These are phyloP conservation scores for Astrephomene gubernaculifera DNA, from an alignment of 139 green algal genomes.

Conservation along the genomic window DNA sequence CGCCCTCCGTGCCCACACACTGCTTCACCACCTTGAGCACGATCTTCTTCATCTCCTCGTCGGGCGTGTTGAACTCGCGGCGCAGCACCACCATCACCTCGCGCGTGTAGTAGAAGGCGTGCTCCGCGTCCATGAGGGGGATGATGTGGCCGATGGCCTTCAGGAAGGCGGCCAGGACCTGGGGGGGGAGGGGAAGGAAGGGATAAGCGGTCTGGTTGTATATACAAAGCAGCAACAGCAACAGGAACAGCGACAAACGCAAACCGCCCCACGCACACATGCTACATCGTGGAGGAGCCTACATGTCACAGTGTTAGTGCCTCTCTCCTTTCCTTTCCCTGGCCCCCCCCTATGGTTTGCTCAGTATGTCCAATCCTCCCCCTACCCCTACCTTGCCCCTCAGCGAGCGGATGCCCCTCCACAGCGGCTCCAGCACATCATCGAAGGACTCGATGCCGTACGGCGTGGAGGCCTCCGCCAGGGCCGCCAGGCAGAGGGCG, in stretches of 20 bases:
- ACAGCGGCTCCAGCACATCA: conserved; percentile 97
- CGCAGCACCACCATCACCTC: conserved; percentile 98
- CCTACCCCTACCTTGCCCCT: conserved; percentile 84
- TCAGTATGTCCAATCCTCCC: background rate
- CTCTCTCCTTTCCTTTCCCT: too few relatives aligned
- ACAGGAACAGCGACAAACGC: too few relatives aligned
- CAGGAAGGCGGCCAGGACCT: conserved; percentile 90
- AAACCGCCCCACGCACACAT: too few relatives aligned
- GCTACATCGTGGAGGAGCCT: too few relatives aligned
- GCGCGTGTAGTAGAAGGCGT: conserved; percentile 98
- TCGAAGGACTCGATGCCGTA: conserved; percentile 99
- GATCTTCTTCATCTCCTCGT: conserved; percentile 99
- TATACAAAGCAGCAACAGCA: too few relatives aligned
- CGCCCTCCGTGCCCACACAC: conserved; percentile 96
- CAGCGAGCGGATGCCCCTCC: conserved; percentile 95
- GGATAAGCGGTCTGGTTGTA: too few relatives aligned
- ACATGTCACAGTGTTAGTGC: too few relatives aligned
- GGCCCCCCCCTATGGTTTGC: background rate
- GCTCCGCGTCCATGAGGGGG: conserved; percentile 98
- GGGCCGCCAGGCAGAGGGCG: conserved; percentile 91
- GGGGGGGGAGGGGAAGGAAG: background rate
- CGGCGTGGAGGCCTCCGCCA: conserved; percentile 95
- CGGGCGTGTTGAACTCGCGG: conserved; percentile 96
- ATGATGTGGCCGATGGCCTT: conserved; percentile 98
- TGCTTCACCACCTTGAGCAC: conserved; percentile 99